phyloP scores from a whole-genome alignment of 2,329 filamentous ascomycete genomes.

The Trichoderma cornu-damae region DNA sequence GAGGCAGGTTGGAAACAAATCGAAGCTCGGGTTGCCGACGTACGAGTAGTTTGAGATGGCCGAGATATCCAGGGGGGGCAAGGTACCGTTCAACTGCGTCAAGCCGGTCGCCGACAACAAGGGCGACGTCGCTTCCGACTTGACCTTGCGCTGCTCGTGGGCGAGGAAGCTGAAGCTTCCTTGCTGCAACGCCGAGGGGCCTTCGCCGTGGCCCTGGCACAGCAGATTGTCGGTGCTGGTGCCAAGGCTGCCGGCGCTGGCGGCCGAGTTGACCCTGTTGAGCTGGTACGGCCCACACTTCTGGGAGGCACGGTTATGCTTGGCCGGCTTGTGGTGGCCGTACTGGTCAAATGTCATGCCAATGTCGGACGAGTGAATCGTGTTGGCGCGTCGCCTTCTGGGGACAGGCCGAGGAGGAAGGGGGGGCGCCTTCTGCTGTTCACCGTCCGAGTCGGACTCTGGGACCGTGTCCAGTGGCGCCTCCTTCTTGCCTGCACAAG shows the following conservation, averaged over 20 bases:
- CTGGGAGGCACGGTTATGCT: constrained; percentile 56
- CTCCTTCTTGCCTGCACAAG: constrained; percentile 61
- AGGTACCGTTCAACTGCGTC: constrained; percentile 45
- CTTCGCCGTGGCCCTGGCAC: constrained; percentile 35
- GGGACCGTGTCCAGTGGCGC: constrained; percentile 55
- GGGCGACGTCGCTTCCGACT: constrained; percentile 59
- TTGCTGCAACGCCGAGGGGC: constrained; percentile 32
- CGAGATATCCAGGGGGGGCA: constrained; percentile 57
- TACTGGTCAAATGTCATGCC: constrained; percentile 57
- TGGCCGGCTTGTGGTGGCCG: constrained; percentile 60
- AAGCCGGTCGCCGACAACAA: constrained; percentile 48
- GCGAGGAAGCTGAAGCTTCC: constrained; percentile 36
- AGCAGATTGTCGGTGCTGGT: constrained; percentile 40
- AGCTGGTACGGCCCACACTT: constrained; percentile 59
- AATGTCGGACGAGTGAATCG: constrained; percentile 57
- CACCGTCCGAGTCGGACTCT: constrained; percentile 56
- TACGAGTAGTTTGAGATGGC: constrained; percentile 46
- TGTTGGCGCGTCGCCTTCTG: constrained; percentile 55
- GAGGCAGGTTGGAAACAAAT: constrained; percentile 43
- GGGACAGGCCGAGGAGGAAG: constrained; percentile 39
- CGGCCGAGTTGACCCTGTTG: constrained; percentile 53
- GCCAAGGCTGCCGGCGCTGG: constrained; percentile 47
- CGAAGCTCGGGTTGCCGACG: constrained; percentile 43
- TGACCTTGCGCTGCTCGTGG: constrained; percentile 49
- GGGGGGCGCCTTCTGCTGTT: constrained; percentile 29